Evolutionary conservation across 768 basidiomycete species (phyloP), one percentile per base, ranked within the genome.

Genomic region (Cyathus striatus): DNA sequence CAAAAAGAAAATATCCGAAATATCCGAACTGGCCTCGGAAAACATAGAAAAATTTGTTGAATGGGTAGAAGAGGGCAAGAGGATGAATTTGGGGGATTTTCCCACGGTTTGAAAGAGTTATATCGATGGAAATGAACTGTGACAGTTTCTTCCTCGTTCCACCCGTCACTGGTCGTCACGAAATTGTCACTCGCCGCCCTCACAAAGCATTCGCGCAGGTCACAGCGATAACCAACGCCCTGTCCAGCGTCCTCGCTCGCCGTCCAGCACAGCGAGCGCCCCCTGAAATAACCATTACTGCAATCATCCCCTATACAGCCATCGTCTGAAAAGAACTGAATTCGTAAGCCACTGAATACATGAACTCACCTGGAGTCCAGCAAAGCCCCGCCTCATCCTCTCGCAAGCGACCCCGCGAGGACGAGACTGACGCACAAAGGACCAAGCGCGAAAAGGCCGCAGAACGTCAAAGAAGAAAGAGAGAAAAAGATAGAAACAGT

Each of bases 381-480:
- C 38, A 57, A 41, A 56, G 52, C 42, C n/a, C n/a, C n/a, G n/a
- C n/a, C n/a, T n/a, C n/a, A n/a, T 52, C 58, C 7, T 63, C 66
- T 23, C 64, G 72, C 39, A 85, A 82, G 61, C 73, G 83, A 20
- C 65, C 78, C 32, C 73, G 85, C 51, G 72, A 87, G 59, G 78
- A 83, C 70, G 86, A 88, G 68, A 83, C 84, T 9, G 76, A 79
- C 22, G 75, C 74, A 44, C 84, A 87, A 64, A 71, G 78, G 51
- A 70, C 78, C 53, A 90, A 90, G 60, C 78, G 89, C 52, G 86
- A 88, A 72, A 90, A 90, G 61, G 89, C 89, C 1, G 86, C 90
- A 32, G 89, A 90, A 60, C 72, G 89, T 47, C 89, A 91, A 60
- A 78, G 89, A 37, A 62, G 86, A 48, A 91, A 91, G 60, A 81